Evolutionary conservation across 495 filamentous ascomycete genomes (phyloP).

Genomic region (Margaritispora aquatica): DNA sequence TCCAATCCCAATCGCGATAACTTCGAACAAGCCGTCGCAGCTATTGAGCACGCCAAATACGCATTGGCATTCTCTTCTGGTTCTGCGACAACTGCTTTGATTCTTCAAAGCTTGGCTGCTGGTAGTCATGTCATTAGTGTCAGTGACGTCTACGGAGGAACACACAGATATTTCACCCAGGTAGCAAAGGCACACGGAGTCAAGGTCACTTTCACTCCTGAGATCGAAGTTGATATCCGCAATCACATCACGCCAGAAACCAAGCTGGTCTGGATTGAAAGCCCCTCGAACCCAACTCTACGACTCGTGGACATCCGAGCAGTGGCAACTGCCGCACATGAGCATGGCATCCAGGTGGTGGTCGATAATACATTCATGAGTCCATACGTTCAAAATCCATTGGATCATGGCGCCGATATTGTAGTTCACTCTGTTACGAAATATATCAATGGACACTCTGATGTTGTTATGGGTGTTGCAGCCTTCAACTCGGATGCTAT

Average conservation of each 20-base stretch:
- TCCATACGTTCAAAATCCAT: constrained; percentile 93
- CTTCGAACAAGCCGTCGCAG: constrained; percentile 87
- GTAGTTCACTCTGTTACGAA: constrained; percentile 99
- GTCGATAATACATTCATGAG: constrained; percentile 98
- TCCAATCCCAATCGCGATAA: constrained; percentile 91
- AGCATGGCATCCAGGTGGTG: constrained; percentile 86
- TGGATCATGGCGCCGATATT: constrained; percentile 92
- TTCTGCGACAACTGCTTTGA: constrained; percentile 85
- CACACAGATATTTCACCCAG: constrained; percentile 98
- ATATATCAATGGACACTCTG: constrained; percentile 97
- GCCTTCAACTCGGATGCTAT: constrained; percentile 88
- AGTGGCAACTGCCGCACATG: constrained; percentile 74
- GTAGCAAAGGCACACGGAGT: constrained; percentile 94
- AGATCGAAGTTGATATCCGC: constrained; percentile 80
- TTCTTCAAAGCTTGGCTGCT: constrained; percentile 86
- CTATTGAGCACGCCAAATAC: constrained; percentile 85
- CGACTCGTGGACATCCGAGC: constrained; percentile 85
- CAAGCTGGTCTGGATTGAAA: constrained; percentile 96
- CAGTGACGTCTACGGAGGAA: constrained; percentile 95
- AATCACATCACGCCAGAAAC: constrained; percentile 82
- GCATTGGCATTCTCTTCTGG: constrained; percentile 94
- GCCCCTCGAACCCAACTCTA: constrained; percentile 89
- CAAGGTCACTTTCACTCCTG: constrained; percentile 85
- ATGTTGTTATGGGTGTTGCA: constrained; percentile 96
- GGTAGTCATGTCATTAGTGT: constrained; percentile 95